Percentiles rank a stretch among this genome's conserved stretches.
Evolutionary conservation across 1,284 basidiomycete species (phyloP).

Genomic region (Rhodotorula sp.): DNA sequence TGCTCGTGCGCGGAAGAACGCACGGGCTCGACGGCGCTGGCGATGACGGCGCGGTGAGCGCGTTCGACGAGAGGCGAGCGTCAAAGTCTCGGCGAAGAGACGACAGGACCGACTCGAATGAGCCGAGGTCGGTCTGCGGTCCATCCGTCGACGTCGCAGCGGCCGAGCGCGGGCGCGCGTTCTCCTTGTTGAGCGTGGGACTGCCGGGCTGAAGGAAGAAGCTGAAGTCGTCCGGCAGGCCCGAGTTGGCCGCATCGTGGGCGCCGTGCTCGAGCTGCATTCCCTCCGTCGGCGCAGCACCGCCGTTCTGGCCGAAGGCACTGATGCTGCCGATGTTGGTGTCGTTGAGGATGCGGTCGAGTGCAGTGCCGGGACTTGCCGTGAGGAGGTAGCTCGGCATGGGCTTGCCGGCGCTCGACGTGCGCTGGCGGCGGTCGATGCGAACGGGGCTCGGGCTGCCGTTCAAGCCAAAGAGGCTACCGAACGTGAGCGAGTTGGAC

Average conservation of each 20-base stretch:
- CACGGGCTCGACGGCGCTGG: conserved; percentile 39
- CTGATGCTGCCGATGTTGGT: conserved; percentile 32
- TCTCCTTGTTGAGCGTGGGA: conserved; percentile 29
- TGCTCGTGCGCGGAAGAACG: conserved; percentile 39
- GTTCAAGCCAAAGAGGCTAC: conserved; percentile 22
- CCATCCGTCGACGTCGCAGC: conserved; percentile 10
- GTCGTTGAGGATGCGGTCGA: conserved; percentile 41
- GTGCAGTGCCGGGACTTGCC: conserved; percentile 42
- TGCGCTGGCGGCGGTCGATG: not conserved
- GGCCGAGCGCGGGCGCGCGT: conserved; percentile 1
- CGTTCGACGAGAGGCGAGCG: conserved; percentile 38
- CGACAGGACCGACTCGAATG: conserved; percentile 36
- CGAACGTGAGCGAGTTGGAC: conserved; percentile 16
- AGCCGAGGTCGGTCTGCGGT: conserved; percentile 24
- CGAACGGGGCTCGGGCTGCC: conserved; percentile 35
- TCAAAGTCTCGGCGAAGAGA: conserved; percentile 37
- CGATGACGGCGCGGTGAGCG: conserved; percentile 40
- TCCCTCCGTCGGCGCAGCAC: not conserved
- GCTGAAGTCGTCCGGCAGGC: conserved; percentile 17
- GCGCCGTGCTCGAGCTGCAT: conserved; percentile 11
- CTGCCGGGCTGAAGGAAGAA: conserved; percentile 32
- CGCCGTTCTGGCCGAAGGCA: conserved; percentile 3
- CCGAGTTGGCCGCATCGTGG: not conserved
- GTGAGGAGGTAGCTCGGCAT: conserved; percentile 42
- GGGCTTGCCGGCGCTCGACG: not conserved